Conservation (phyloP, 768 basidiomycete species). For the Suillus ampliporus region DNA sequence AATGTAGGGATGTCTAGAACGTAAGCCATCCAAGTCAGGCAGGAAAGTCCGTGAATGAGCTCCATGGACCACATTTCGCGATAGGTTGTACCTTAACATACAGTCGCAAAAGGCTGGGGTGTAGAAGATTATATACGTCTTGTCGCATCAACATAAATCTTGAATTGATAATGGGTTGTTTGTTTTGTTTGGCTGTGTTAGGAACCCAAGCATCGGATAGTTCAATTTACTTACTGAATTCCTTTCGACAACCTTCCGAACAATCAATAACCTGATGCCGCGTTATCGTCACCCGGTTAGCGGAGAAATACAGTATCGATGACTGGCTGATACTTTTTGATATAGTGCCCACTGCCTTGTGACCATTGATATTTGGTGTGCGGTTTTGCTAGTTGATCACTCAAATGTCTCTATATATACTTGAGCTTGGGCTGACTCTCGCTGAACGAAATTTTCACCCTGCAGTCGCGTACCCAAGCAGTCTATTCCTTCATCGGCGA, state of each 20-base stretch:
- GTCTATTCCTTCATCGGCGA: background rate
- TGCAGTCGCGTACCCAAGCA: background rate
- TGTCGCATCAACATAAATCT: conserved; percentile 4
- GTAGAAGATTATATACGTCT: conserved; percentile 6
- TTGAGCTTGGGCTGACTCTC: background rate
- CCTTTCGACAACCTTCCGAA: too few relatives aligned
- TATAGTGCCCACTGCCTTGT: background rate
- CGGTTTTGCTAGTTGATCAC: background rate
- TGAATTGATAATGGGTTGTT: background rate
- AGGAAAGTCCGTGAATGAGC: conserved; percentile 2
- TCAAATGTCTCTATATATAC: background rate
- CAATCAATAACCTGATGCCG: background rate
- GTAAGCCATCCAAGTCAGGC: background rate
- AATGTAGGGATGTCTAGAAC: background rate
- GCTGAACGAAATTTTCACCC: background rate
- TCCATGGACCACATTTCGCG: too few relatives aligned
- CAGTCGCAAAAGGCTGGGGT: background rate
- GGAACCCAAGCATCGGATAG: background rate
- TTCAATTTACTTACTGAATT: too few relatives aligned
- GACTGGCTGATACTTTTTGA: background rate
- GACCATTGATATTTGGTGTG: background rate
- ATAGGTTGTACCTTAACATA: background rate
- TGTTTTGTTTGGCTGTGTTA: background rate
- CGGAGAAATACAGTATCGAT: too few relatives aligned
- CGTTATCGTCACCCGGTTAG: too few relatives aligned